Evolutionary conservation across 140 eudicot species (phyloP).

Genomic region (Ambrosia hybrid): DNA sequence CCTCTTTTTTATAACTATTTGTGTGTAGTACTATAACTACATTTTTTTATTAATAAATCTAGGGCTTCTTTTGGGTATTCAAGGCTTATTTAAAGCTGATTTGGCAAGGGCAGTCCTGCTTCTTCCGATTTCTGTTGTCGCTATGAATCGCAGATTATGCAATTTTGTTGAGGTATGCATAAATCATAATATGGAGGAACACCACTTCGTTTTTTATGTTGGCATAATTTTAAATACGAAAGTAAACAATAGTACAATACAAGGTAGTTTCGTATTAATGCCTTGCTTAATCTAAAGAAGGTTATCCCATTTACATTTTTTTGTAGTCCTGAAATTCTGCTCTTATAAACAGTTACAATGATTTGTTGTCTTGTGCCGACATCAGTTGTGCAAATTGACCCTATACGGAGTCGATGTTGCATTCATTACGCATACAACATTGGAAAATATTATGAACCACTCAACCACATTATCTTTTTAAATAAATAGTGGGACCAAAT

Average conservation of each 20-base stretch:
- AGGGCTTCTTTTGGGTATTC: constrained; percentile 24
- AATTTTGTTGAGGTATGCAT: constrained; percentile 34
- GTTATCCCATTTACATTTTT: constrained; percentile 10
- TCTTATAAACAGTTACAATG: neutral
- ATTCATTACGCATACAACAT: too few species aligned
- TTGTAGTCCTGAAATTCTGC: constrained; percentile 7
- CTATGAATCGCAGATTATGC: constrained; percentile 23
- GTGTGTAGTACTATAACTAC: neutral
- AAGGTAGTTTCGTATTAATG: neutral
- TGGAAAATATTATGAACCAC: too few species aligned
- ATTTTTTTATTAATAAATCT: constrained; percentile 12
- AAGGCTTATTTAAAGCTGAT: constrained; percentile 15
- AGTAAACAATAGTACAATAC: neutral
- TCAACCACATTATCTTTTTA: neutral
- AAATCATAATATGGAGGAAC: constrained; percentile 19
- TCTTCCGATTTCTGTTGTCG: constrained; percentile 13
- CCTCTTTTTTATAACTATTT: neutral
- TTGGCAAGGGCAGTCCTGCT: constrained; percentile 25
- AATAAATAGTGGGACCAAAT: neutral
- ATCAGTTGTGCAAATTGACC: too few species aligned
- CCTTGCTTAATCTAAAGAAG: neutral
- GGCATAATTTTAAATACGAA: constrained; percentile 6
- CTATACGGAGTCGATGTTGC: too few species aligned
- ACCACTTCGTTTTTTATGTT: neutral
- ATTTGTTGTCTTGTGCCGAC: neutral